Conservation (phyloP, 108 stramenopile species). For the Ochromonas danica region DNA sequence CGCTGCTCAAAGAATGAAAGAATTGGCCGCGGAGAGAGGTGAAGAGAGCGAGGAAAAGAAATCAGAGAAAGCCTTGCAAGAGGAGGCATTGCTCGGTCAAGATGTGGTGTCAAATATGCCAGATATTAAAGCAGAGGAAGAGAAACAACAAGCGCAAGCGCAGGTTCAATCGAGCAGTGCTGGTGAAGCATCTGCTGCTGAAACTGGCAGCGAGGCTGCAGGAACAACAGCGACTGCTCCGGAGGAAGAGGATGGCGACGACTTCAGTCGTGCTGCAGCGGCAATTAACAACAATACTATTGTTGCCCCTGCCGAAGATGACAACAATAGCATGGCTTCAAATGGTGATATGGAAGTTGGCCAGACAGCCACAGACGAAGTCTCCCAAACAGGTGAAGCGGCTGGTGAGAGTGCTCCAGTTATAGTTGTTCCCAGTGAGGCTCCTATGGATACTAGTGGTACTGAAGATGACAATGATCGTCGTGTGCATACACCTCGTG, state of each 20-base stretch:
- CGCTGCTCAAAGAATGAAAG: background rate
- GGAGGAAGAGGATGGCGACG: constrained; percentile 30
- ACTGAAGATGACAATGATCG: constrained; percentile 3
- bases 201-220: background rate
- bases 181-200: background rate
- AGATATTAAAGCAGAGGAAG: constrained; percentile 36
- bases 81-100: constrained; percentile 33
- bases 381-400: background rate
- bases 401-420: background rate
- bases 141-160: constrained; percentile 34
- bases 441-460: background rate
- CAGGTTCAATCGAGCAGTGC: constrained; percentile 21
- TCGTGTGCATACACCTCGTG: no score
- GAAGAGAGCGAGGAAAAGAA: constrained; percentile 10
- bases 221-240: background rate
- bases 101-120: constrained; percentile 11
- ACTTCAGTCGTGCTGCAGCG: background rate
- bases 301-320: no score
- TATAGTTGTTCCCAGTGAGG: no score
- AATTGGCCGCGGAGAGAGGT: background rate
- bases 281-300: background rate
- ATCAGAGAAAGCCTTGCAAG: constrained; percentile 21
- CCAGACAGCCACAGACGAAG: background rate
- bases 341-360: background rate
- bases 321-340: background rate